Conservation (phyloP, 2,329 filamentous ascomycete genomes). For the Ceratocystis alfenasii region DNA sequence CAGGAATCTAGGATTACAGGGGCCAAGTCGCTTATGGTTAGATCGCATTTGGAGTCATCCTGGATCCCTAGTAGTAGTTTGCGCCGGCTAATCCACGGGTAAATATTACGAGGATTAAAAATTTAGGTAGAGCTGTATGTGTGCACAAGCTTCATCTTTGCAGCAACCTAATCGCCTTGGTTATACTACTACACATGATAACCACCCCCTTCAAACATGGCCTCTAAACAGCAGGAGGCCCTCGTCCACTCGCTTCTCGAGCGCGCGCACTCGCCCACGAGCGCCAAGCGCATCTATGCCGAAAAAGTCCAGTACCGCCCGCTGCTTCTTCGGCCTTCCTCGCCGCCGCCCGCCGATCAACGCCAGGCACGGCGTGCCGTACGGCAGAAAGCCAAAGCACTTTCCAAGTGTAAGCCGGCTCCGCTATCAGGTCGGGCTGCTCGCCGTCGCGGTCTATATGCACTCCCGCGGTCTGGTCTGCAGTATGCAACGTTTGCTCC, state of each 20-base stretch:
- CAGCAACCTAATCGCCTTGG: background rate
- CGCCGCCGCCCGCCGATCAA: constrained; percentile 48
- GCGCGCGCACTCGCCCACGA: constrained; percentile 66
- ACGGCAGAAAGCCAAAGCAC: constrained; percentile 33
- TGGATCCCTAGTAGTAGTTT: background rate
- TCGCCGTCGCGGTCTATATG: constrained; percentile 58
- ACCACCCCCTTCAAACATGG: constrained; percentile 27
- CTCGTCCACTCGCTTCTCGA: constrained; percentile 55
- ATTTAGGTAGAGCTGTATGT: background rate
- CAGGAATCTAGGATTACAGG: too few relatives aligned
- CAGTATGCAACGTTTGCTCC: constrained; percentile 62
- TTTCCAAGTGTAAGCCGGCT: constrained; percentile 34
- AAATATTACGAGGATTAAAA: background rate
- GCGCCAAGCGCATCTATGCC: constrained; percentile 57
- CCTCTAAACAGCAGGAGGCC: constrained; percentile 23
- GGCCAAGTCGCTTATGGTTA: too few relatives aligned
- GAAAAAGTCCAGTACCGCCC: constrained; percentile 77
- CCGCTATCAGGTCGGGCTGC: constrained; percentile 74
- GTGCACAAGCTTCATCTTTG: background rate
- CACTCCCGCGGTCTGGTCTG: constrained; percentile 34
- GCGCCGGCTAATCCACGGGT: constrained; percentile 14
- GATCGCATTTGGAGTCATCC: background rate
- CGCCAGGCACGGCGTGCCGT: constrained; percentile 45
- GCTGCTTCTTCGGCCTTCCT: constrained; percentile 64
- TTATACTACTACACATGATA: background rate